Evolutionary conservation across 2,329 filamentous ascomycete genomes (phyloP).

Genomic region (Fusarium liriodendri): DNA sequence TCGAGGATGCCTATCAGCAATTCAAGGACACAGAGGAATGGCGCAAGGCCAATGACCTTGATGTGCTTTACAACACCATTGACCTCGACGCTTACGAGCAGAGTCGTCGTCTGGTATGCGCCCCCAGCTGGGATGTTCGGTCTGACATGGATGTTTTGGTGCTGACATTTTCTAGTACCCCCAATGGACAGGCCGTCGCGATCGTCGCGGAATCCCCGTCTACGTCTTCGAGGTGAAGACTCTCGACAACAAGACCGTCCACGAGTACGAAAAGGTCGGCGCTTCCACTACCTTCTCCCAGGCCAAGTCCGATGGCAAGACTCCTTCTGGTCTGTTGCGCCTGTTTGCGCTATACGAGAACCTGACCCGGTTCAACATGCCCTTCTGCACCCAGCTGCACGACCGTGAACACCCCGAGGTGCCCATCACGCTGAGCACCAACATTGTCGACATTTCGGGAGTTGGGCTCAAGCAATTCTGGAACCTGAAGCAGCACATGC

Average conservation of each 20-base stretch:
- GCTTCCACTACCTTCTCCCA: conserved; percentile 68
- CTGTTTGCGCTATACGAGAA: conserved; percentile 96
- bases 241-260: conserved; percentile 84
- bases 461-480: conserved; percentile 95
- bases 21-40: conserved; percentile 91
- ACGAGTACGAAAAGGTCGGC: conserved; percentile 77
- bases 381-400: conserved; percentile 80
- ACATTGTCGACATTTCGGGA: conserved; percentile 91
- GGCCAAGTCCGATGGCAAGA: conserved; percentile 74
- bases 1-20: conserved; percentile 82
- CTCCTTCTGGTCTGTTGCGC: conserved; percentile 80
- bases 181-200: conserved; percentile 93
- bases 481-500: conserved; percentile 95
- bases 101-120: conserved; percentile 75
- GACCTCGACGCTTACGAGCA: conserved; percentile 87
- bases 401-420: conserved; percentile 79
- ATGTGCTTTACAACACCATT: conserved; percentile 86
- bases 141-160: neutral
- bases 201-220: conserved; percentile 90
- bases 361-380: conserved; percentile 86
- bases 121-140: neutral
- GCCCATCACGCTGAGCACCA: conserved; percentile 92
- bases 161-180: conserved; percentile 72
- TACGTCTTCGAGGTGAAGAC: conserved; percentile 90
- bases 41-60: conserved; percentile 82